Evolutionary conservation across 495 filamentous ascomycete species (phyloP), one percentile per base, ranked within the genome.

Genomic region (Corynascus novoguineensis): DNA sequence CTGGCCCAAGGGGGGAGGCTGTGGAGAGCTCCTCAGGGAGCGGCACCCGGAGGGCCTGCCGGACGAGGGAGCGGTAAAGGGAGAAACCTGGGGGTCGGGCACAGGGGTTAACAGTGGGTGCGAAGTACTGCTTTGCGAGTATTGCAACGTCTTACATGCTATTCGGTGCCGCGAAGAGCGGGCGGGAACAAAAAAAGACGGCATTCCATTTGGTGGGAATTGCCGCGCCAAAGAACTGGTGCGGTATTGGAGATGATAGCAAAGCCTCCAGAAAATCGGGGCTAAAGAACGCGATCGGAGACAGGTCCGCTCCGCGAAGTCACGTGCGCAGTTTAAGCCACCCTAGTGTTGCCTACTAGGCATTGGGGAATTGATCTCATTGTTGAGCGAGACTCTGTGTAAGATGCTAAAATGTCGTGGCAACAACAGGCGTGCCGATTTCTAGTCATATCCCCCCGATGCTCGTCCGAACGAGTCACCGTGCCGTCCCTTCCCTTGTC

Each of bases 61-160:
- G 81, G 32, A 90, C 73, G 61, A 93, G 82, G 29, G 85, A 81
- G 61, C 85, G 78, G 68, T 86, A 91, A 50, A 93, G 84, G 32
- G 87, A 82, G 63, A 87, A 74, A 66, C 86, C 87, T 90, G 60
- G 11, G 8, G 10, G 5, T 21, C 2, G 17, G 59, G 11, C 5
- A 21, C 4, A 31, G 5, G 1, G 12, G 8, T 34, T 21, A 27
- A 24, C 12, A 17, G 8, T 7, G 28, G 10, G 21, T 7, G 38
- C 9, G 5, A 14, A 29, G 28, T 32, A 21, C 1, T 27, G 10
- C 15, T 19, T 14, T 8, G 28, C 1, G 17, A 19, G n/a, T 22
- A 8, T 3, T 22, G 21, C n/a, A 31, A 1, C 45, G 35, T n/a
- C 81, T 68, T 70, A 88, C 86, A 87, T 71, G 86, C 84, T 77